A percentile compares a stretch with the other conserved stretches of the same genome.
These are phyloP conservation scores for Fusarium chuoi DNA, from an alignment of 2,329 filamentous ascomycete species.

Conservation along the genomic window DNA sequence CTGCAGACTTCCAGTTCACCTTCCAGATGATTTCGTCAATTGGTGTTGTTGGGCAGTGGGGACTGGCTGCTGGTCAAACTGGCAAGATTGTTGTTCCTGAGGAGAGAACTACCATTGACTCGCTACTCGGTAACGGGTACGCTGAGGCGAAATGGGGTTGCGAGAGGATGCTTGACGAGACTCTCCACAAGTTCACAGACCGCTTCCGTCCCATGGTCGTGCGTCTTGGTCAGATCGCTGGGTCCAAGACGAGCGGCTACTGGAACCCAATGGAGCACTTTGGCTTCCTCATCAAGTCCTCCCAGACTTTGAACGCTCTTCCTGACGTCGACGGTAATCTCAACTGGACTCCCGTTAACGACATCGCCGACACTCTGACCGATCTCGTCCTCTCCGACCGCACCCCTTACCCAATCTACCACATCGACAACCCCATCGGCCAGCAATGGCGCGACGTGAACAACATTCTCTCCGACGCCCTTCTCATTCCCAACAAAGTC, in stretches of 20 bases:
- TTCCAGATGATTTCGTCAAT: conserved; percentile 30
- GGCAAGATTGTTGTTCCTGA: conserved; percentile 28
- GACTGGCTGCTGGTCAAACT: conserved; percentile 5
- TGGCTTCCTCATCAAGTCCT: conserved; percentile 37
- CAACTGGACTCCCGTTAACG: conserved; percentile 32
- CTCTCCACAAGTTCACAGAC: conserved; percentile 26
- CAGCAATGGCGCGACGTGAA: conserved; percentile 34
- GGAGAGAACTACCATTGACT: conserved; percentile 17
- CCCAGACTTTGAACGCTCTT: conserved; percentile 27
- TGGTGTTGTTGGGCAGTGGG: conserved; percentile 24
- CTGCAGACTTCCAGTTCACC: conserved; percentile 23
- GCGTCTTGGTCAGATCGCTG: conserved; percentile 36
- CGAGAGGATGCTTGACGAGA: conserved; percentile 37
- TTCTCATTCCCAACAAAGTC: conserved; percentile 7
- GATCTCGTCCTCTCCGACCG: conserved; percentile 20
- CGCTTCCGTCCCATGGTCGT: conserved; percentile 37
- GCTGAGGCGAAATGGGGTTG: conserved; percentile 39
- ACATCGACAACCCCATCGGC: conserved; percentile 27
- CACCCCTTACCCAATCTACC: conserved; percentile 10
- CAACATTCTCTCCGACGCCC: conserved; percentile 14
- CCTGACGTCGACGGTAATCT: conserved; percentile 25
- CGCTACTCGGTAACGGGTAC: conserved; percentile 27
- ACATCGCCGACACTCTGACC: conserved; percentile 8
- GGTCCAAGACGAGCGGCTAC: conserved; percentile 37
- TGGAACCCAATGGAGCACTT: conserved; percentile 42